Evolutionary conservation across 1,284 basidiomycete species (phyloP), one percentile per base, ranked within the genome.

Genomic region (Xerocomus minutiporus): DNA sequence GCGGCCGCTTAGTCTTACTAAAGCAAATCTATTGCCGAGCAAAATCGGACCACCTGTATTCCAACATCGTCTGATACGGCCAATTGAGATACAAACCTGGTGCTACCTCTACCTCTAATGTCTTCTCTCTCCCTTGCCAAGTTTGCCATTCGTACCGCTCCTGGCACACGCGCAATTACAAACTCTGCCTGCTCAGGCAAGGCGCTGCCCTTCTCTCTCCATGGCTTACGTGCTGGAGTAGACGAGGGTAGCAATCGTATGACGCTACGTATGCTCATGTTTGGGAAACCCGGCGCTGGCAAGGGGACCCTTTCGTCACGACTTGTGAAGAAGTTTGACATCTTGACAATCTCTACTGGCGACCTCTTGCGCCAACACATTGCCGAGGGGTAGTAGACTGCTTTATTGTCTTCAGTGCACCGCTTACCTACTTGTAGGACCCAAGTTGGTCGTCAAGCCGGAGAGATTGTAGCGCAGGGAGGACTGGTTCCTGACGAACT

Each of bases 301-400:
- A 90, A 88, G 71, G 91, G 91, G 31, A 93, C 91, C 0, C 76
- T 93, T 40, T 80, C 86, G 5, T 76, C 78, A 9, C 76, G 86
- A 40, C 76, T 93, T 36, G 82, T 88, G 52, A 78, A 82, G 60
- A 86, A 90, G 69, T 90, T 88, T 63, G 84, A 88, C 61, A 80
- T 93, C 47, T 59, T 84, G 47, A 79, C 84, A 17, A 70, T 93
- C 51, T 91, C 88, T 8, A 88, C 88, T 1, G 91, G 91, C 9
- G 91, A 93, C 67, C 72, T 93, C 46, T 72, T 93, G 56, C 77
- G 91, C 58, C 83, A 86, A 59, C 87, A 93, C 61, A 91, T 93
- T 54, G 75, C 78, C 11, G 83, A 88, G 59, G 74, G 75, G 79
- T 83, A 48, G 55, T 41, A 11, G 36, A 29, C 25, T n/a, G 12